Evolutionary conservation across 208 protist genomes (phyloP).

Genomic region (Spironucleus salmonicida): DNA sequence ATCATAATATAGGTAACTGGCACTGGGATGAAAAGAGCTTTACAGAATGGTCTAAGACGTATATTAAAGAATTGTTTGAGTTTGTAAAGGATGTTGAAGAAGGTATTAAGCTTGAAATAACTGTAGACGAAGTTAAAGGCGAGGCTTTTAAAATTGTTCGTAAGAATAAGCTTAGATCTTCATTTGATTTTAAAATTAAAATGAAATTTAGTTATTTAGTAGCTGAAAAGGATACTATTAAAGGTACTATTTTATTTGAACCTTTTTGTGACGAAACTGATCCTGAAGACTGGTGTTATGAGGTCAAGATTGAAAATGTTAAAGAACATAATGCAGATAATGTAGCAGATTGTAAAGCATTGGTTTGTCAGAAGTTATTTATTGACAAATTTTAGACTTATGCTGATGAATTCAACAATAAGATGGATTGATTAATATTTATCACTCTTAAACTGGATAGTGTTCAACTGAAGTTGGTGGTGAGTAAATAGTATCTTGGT

Average conservation of each 20-base stretch:
- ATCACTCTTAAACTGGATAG: too few species aligned
- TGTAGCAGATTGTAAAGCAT: too few species aligned
- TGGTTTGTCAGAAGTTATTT: too few species aligned
- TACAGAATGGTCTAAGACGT: neutral
- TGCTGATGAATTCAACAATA: too few species aligned
- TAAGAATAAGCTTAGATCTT: slow-evolving; percentile 2
- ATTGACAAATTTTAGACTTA: too few species aligned
- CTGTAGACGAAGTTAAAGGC: neutral
- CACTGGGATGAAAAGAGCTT: slow-evolving; percentile 14
- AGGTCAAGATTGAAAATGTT: neutral
- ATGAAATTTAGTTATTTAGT: neutral
- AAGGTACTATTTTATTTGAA: neutral
- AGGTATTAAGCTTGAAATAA: neutral
- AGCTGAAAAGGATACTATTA: neutral
- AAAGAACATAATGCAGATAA: neutral
- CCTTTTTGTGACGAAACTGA: neutral
- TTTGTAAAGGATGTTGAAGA: neutral
- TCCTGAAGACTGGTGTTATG: neutral
- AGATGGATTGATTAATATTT: too few species aligned
- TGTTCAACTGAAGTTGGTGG: too few species aligned
- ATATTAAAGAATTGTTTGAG: neutral
- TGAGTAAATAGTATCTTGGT: too few species aligned
- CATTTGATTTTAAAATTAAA: slow-evolving; percentile 20
- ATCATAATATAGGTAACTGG: slow-evolving; percentile 18
- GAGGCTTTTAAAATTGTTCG: slow-evolving; percentile 26